A percentile compares a stretch with the other conserved stretches of the same genome.
Conservation (phyloP, 805 yeast species). For the Spathaspora sp. region DNA sequence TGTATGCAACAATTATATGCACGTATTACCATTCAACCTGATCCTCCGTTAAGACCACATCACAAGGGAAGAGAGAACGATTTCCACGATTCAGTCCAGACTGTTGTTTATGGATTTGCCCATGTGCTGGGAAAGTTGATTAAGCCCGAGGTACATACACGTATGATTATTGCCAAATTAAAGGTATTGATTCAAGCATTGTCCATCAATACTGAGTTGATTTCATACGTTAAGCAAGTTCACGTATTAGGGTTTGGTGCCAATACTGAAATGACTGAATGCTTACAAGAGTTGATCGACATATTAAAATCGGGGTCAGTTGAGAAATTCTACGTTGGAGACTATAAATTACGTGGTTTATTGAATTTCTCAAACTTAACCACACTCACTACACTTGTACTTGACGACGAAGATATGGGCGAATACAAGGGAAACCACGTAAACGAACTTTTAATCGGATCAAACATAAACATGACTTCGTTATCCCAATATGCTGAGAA, state of each 20-base stretch:
- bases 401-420: constrained; percentile 12
- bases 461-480: background rate
- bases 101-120: constrained; percentile 24
- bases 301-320: constrained; percentile 1
- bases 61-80: constrained; percentile 13
- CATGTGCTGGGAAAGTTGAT: constrained; percentile 9
- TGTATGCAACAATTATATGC: constrained; percentile 26
- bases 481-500: background rate
- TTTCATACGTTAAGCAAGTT: constrained; percentile 15
- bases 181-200: constrained; percentile 21
- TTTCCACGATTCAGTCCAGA: constrained; percentile 17
- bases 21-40: constrained; percentile 14
- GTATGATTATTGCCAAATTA: constrained; percentile 25
- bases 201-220: constrained; percentile 22
- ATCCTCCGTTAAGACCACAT: constrained; percentile 5
- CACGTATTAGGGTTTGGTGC: constrained; percentile 13
- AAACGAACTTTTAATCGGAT: constrained; percentile 7
- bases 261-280: constrained; percentile 1
- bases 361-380: constrained; percentile 7
- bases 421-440: background rate
- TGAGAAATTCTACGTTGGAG: constrained; percentile 16
- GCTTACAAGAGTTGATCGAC: constrained; percentile 4
- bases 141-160: constrained; percentile 16
- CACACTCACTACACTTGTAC: constrained; percentile 12
- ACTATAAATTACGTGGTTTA: constrained; percentile 9